Conservation (phyloP, 768 basidiomycete species). For the Dacryopinax primogenitus region DNA sequence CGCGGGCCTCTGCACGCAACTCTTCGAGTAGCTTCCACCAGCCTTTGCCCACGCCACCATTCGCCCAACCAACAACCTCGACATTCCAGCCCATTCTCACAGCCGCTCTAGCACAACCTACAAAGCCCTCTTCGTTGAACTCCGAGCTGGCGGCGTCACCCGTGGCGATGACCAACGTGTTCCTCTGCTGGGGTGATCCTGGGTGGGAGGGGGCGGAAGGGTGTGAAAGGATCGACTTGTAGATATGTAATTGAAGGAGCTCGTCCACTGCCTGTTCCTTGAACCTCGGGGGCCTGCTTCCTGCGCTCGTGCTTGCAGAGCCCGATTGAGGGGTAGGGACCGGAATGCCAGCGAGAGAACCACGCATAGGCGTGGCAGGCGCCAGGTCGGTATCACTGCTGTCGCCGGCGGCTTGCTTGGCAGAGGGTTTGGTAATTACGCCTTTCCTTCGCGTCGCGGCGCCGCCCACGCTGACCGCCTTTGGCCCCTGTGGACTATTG, state of each 20-base stretch:
- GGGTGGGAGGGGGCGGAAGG: conserved; percentile 48
- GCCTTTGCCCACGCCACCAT: conserved; percentile 54
- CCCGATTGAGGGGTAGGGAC: background rate
- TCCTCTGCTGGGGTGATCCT: conserved; percentile 30
- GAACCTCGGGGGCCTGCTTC: background rate
- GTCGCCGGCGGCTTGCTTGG: background rate
- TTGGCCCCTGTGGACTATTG: conserved; percentile 20
- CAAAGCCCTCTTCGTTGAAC: conserved; percentile 86
- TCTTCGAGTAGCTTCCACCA: conserved; percentile 38
- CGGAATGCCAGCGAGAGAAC: background rate
- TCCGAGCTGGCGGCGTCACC: conserved; percentile 88
- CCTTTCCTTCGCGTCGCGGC: background rate
- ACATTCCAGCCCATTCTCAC: conserved; percentile 84
- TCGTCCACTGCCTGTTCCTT: conserved; percentile 89
- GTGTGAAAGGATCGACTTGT: conserved; percentile 65
- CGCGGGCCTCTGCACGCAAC: background rate
- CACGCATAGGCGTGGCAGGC: background rate
- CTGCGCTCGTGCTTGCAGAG: background rate
- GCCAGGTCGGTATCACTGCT: background rate
- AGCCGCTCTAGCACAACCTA: conserved; percentile 75
- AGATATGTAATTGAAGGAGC: conserved; percentile 80
- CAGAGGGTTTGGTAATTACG: background rate
- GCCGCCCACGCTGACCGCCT: conserved; percentile 13
- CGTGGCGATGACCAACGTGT: conserved; percentile 78
- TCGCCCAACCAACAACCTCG: conserved; percentile 89